Percentiles rank a stretch among this genome's conserved stretches.
Evolutionary conservation across 2,329 filamentous ascomycete genomes (phyloP).

Genomic region (Magnaporthiopsis poae): DNA sequence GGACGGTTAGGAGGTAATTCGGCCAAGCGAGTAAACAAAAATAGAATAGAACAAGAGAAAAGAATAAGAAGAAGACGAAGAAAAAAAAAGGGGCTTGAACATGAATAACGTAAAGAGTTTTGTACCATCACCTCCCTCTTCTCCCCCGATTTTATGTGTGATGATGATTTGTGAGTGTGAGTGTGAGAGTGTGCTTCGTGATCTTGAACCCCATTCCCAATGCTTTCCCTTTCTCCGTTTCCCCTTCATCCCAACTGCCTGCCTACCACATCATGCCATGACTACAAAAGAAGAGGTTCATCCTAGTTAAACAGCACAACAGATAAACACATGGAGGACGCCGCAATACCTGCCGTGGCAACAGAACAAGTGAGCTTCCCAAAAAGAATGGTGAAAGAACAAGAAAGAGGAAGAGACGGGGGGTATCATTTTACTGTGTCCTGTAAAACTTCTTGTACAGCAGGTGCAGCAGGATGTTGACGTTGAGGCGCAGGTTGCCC

Average conservation of each 20-base stretch:
- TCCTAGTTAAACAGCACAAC: neutral
- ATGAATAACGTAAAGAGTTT: neutral
- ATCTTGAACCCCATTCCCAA: neutral
- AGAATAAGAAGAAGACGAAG: conserved; percentile 13
- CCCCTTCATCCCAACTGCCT: neutral
- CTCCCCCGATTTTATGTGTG: neutral
- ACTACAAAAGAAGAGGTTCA: neutral
- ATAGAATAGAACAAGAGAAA: neutral
- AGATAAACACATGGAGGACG: neutral
- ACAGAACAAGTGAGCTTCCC: neutral
- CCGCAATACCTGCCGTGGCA: neutral
- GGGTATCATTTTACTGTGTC: conserved; percentile 39
- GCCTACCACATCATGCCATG: neutral
- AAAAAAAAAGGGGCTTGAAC: conserved; percentile 6
- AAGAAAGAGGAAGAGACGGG: neutral
- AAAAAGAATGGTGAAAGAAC: neutral
- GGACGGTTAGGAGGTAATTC: neutral
- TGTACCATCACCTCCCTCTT: neutral
- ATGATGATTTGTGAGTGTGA: neutral
- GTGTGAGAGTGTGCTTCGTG: neutral
- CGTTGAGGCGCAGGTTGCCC: conserved; percentile 74
- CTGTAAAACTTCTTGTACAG: conserved; percentile 98
- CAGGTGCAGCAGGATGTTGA: conserved; percentile 91
- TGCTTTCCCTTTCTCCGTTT: neutral
- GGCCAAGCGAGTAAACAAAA: neutral